Evolutionary conservation across 2,329 filamentous ascomycete genomes (phyloP).

Genomic region (Microdochium nivale): DNA sequence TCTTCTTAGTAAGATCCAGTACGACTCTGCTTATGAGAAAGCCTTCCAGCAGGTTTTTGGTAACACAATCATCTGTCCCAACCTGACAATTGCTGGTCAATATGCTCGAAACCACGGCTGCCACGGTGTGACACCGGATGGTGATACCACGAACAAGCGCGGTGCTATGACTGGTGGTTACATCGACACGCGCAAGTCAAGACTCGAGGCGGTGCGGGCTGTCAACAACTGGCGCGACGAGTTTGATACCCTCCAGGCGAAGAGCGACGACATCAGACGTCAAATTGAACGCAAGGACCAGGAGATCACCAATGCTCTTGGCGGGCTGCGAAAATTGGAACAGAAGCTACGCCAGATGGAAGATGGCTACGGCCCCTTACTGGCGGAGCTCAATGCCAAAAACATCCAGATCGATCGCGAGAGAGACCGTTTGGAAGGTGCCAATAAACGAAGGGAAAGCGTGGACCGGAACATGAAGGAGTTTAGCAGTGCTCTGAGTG

Average conservation of each 20-base stretch:
- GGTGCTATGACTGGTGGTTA: conserved; percentile 94
- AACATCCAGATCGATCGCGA: conserved; percentile 66
- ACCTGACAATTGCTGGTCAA: conserved; percentile 76
- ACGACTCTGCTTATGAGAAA: conserved; percentile 66
- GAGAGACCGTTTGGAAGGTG: conserved; percentile 64
- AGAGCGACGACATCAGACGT: conserved; percentile 56
- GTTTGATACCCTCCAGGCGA: conserved; percentile 57
- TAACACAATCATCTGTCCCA: conserved; percentile 89
- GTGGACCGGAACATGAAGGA: conserved; percentile 69
- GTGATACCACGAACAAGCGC: conserved; percentile 89
- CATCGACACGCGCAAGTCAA: conserved; percentile 77
- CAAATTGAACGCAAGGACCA: conserved; percentile 77
- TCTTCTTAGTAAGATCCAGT: conserved; percentile 76
- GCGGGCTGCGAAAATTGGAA: conserved; percentile 74
- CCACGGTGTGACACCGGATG: conserved; percentile 88
- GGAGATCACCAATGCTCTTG: conserved; percentile 78
- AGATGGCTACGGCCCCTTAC: conserved; percentile 71
- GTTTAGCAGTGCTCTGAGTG: conserved; percentile 64
- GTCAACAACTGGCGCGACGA: conserved; percentile 68
- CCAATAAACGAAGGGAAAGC: conserved; percentile 53
- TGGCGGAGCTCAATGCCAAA: conserved; percentile 68
- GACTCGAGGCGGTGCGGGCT: conserved; percentile 73
- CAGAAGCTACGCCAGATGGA: conserved; percentile 72
- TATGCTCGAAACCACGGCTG: conserved; percentile 89
- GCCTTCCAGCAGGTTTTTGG: conserved; percentile 95